Base-by-base conservation (phyloP, 2,329 filamentous ascomycete species). In the Xylariaceae sp. region DNA sequence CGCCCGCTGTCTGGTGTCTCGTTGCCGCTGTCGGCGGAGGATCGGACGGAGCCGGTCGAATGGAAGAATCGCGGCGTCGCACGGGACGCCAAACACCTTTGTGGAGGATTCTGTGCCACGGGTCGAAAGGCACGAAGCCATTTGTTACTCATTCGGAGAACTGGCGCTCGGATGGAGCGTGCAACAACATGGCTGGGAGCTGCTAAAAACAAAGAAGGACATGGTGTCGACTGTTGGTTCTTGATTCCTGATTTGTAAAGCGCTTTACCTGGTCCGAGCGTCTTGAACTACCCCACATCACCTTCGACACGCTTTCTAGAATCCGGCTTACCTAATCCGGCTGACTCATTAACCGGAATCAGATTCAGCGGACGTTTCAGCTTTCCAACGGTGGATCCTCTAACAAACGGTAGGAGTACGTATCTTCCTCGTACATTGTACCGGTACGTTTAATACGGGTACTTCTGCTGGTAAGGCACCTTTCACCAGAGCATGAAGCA, bases 81-180 rank as follows among this genome's bases (percentile, higher is more conserved):
- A 13, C 45, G 60, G 26, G 61, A 48, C 12, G 47, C 49, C 53
- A 60, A 29, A 36, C 49, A 50, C 10, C 49, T 30, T 50, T 42
- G 63, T 16, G 58, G 58, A 49, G 59, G 55, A 45, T 51, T 50
- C 18, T 59, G 61, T 62, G 63, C 61, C 57, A 63, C 61, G 32
- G 58, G 64, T 51, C 65, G 66, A 58, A 65, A 60, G 61, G 65
- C 67, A 63, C 67, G 64, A 36, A 62, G 58, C 62, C 62, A 65
- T 59, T 58, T 56, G 52, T 57, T 65, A 68, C 64, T 66, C 67
- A 69, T 69, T 61, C 65, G 63, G 60, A 57, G 62, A 48, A 60
- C 64, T 65, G 64, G 60, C 61, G 67, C 67, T 67, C 67, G 55
- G 53, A 37, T 48, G 43, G 66, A 68, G 66, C 66, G 44, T 61